These are phyloP conservation scores for Lipomyces spencermartinsiae DNA, from an alignment of 805 yeast species.

Conservation along the genomic window DNA sequence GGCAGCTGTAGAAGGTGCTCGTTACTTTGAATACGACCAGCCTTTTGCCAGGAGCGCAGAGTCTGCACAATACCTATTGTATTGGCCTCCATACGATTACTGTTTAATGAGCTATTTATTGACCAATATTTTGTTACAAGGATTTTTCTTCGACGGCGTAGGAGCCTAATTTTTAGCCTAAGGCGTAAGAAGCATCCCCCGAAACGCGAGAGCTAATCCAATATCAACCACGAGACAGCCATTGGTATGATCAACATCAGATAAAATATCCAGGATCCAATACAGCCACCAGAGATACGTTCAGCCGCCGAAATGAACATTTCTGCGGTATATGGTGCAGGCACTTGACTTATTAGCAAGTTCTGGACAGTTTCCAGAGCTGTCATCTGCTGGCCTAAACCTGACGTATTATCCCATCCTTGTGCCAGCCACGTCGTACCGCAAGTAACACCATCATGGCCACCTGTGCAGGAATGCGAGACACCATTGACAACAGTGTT, in stretches of 20 bases:
- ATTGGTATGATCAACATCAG: conserved; percentile 17
- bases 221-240: conserved; percentile 29
- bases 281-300: background rate
- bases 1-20: no score
- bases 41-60: conserved; percentile 3
- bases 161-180: background rate
- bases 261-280: conserved; percentile 28
- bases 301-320: conserved; percentile 59
- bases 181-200: background rate
- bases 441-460: conserved; percentile 86
- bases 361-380: conserved; percentile 72
- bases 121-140: background rate
- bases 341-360: conserved; percentile 40
- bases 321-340: conserved; percentile 52
- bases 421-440: conserved; percentile 76
- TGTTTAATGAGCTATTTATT: background rate
- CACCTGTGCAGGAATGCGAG: conserved; percentile 84
- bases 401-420: conserved; percentile 76
- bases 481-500: conserved; percentile 70
- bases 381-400: conserved; percentile 89
- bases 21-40: no score
- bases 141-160: background rate
- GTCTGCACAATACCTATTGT: conserved; percentile 8
- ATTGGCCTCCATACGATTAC: conserved; percentile 4
- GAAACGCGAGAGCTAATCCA: background rate